phyloP scores from a whole-genome alignment of 331 rosid species.

The Cydonia oblonga region DNA sequence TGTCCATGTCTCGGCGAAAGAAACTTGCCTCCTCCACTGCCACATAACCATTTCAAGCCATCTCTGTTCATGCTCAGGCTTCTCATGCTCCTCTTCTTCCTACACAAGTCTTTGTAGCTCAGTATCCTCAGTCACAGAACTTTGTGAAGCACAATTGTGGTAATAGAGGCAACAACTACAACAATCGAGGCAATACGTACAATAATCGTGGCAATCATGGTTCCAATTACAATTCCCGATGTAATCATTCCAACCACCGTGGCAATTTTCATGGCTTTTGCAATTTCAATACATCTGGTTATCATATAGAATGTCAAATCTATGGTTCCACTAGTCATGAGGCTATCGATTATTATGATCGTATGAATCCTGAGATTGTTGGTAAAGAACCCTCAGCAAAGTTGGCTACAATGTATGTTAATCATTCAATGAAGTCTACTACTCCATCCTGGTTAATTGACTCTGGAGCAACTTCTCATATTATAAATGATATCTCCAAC shows the following conservation, averaged over 20 bases:
- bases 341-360: neutral
- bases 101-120: neutral
- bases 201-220: neutral
- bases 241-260: neutral
- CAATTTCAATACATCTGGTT: neutral
- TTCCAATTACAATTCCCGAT: too few species aligned
- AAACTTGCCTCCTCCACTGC: neutral
- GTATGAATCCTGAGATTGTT: neutral
- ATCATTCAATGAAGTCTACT: neutral
- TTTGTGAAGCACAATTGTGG: neutral
- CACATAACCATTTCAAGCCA: neutral
- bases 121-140: too few species aligned
- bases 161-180: neutral
- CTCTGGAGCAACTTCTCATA: fast-evolving
- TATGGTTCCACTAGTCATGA: neutral
- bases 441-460: neutral
- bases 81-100: fast-evolving
- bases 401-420: too few species aligned
- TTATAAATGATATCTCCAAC: neutral
- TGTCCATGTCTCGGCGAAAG: neutral
- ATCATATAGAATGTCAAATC: neutral
- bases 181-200: too few species aligned
- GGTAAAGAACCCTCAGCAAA: neutral
- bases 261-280: neutral
- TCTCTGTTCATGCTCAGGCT: fast-evolving